phyloP scores from a whole-genome alignment of 2,329 filamentous ascomycete genomes.

The Dothideomycetes sp. region DNA sequence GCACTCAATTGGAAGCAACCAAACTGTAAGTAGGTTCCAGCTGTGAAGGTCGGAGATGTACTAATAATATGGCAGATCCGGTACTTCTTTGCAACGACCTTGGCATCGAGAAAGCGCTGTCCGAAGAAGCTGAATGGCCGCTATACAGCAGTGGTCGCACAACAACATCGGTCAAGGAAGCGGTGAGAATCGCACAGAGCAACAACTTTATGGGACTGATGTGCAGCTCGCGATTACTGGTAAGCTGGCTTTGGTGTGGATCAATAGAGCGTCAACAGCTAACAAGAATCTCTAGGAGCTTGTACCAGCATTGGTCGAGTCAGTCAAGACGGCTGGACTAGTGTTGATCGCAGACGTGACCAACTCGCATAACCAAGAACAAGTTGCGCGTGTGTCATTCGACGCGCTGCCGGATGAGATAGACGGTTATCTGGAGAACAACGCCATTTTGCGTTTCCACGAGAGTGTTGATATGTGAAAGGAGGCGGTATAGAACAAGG shows the following conservation, averaged over 20 bases:
- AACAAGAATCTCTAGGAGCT: slow-evolving; percentile 59
- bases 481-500: neutral
- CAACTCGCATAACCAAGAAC: slow-evolving; percentile 27
- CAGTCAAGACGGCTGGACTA: slow-evolving; percentile 88
- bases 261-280: slow-evolving; percentile 6
- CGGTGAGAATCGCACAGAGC: slow-evolving; percentile 80
- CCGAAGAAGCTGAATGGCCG: slow-evolving; percentile 3
- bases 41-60: neutral
- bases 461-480: slow-evolving; percentile 59
- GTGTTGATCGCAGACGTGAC: slow-evolving; percentile 81
- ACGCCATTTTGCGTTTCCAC: slow-evolving; percentile 86
- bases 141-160: slow-evolving; percentile 54
- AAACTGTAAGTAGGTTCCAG: slow-evolving; percentile 55
- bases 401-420: slow-evolving; percentile 65
- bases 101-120: slow-evolving; percentile 18
- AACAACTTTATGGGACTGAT: slow-evolving; percentile 99
- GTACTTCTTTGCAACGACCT: slow-evolving; percentile 93
- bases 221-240: slow-evolving; percentile 76
- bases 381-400: slow-evolving; percentile 40
- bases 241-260: slow-evolving; percentile 39
- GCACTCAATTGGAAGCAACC: slow-evolving; percentile 99
- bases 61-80: slow-evolving; percentile 49
- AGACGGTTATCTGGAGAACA: slow-evolving; percentile 75
- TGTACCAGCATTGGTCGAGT: slow-evolving; percentile 82
- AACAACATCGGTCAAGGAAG: slow-evolving; percentile 85